phyloP scores from a whole-genome alignment of 805 yeast species.

The Saccharomycopsis javanensis region DNA sequence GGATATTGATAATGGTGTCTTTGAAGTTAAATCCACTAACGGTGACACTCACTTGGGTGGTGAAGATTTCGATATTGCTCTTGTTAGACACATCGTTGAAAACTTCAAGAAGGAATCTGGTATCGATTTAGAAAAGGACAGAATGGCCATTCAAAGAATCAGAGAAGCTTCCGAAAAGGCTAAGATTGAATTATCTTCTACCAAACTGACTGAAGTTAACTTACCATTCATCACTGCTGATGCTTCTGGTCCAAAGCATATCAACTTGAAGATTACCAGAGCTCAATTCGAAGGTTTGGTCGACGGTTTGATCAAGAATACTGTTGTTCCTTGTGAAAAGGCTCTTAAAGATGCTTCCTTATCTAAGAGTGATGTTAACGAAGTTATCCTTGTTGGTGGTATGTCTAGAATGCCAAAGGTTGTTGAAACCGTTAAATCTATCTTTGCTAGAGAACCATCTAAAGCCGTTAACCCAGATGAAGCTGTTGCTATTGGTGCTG shows the following conservation, averaged over 20 bases:
- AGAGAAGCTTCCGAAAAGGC: slow-evolving; percentile 87
- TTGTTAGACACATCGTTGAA: slow-evolving; percentile 76
- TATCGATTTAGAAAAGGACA: slow-evolving; percentile 52
- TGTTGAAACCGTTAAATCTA: slow-evolving; percentile 59
- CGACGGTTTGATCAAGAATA: slow-evolving; percentile 60
- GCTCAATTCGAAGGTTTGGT: slow-evolving; percentile 59
- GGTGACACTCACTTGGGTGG: slow-evolving; percentile 94
- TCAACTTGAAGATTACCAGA: slow-evolving; percentile 59
- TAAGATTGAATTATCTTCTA: slow-evolving; percentile 74
- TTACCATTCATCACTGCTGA: slow-evolving; percentile 83
- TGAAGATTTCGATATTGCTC: slow-evolving; percentile 81
- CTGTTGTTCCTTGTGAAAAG: slow-evolving; percentile 69
- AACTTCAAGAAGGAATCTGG: slow-evolving; percentile 70
- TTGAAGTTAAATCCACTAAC: slow-evolving; percentile 94
- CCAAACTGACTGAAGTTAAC: slow-evolving; percentile 63
- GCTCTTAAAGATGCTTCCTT: slow-evolving; percentile 76
- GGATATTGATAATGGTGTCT: slow-evolving; percentile 96
- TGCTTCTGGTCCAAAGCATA: slow-evolving; percentile 72
- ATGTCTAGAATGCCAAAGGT: slow-evolving; percentile 92
- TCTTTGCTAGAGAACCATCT: slow-evolving; percentile 77
- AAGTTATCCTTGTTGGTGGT: slow-evolving; percentile 82
- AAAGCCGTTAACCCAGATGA: slow-evolving; percentile 93
- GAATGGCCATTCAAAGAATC: slow-evolving; percentile 76
- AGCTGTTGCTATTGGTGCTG: slow-evolving; percentile 95
- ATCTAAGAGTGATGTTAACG: slow-evolving; percentile 56